Percentiles rank a stretch among this genome's conserved stretches.
Evolutionary conservation across 2,329 filamentous ascomycete species (phyloP).

Genomic region (Cladosporium oxysporum): DNA sequence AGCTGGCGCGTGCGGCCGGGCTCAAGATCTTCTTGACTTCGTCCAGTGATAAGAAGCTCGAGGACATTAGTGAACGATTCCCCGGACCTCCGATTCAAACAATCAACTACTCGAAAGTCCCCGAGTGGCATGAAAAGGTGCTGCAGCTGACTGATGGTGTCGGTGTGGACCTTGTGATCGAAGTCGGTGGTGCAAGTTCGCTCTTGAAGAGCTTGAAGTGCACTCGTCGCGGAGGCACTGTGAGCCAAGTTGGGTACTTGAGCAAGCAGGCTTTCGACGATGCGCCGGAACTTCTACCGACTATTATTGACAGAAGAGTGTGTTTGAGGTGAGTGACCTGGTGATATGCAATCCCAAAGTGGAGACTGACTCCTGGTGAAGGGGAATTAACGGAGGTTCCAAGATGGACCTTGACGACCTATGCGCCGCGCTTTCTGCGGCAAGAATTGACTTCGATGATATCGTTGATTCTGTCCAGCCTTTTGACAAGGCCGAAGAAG

Average conservation of each 20-base stretch:
- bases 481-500: conserved; percentile 20
- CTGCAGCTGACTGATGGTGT: conserved; percentile 43
- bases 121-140: conserved; percentile 60
- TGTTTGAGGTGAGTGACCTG: conserved; percentile 18
- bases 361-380: not conserved
- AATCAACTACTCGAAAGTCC: conserved; percentile 59
- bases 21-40: conserved; percentile 46
- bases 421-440: conserved; percentile 16
- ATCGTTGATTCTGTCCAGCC: conserved; percentile 19
- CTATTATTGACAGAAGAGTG: conserved; percentile 20
- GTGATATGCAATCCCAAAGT: not conserved
- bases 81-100: conserved; percentile 48
- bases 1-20: conserved; percentile 33
- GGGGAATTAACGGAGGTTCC: conserved; percentile 23
- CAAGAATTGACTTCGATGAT: conserved; percentile 16
- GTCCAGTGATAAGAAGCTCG: conserved; percentile 55
- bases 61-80: conserved; percentile 54
- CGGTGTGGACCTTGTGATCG: conserved; percentile 49
- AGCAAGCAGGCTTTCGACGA: conserved; percentile 40
- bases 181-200: conserved; percentile 49
- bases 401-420: conserved; percentile 22
- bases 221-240: conserved; percentile 28
- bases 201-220: conserved; percentile 41
- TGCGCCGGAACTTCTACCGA: conserved; percentile 14
- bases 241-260: conserved; percentile 23